A percentile compares a stretch with the other conserved stretches of the same genome.
phyloP scores from a whole-genome alignment of 2,329 filamentous ascomycete genomes.

The Westerdykella aurantiaca region DNA sequence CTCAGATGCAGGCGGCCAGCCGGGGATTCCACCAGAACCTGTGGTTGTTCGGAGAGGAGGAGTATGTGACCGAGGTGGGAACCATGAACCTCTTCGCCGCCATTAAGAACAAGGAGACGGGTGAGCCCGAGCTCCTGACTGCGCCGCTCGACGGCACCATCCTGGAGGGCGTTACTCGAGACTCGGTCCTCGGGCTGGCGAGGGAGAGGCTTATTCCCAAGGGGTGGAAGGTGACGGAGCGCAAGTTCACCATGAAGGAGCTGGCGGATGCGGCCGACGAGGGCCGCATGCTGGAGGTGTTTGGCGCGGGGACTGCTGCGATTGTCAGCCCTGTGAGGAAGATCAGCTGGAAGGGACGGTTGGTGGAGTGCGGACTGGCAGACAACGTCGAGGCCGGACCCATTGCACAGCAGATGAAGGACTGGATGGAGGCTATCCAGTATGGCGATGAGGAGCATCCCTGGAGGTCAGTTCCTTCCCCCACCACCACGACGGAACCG shows the following conservation, averaged over 20 bases:
- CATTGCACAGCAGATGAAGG: conserved; percentile 80
- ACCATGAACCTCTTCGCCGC: conserved; percentile 98
- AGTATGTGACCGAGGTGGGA: conserved; percentile 93
- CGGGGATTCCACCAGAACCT: conserved; percentile 97
- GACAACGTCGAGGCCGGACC: conserved; percentile 81
- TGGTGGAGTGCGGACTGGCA: conserved; percentile 76
- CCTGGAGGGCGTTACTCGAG: conserved; percentile 86
- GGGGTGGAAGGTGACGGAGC: conserved; percentile 83
- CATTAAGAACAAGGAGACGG: conserved; percentile 77
- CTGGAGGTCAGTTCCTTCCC: conserved; percentile 64
- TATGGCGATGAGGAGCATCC: conserved; percentile 81
- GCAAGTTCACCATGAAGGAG: conserved; percentile 88
- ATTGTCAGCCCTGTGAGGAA: conserved; percentile 85
- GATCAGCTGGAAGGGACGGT: conserved; percentile 80
- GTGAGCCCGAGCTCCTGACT: conserved; percentile 88
- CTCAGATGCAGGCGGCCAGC: conserved; percentile 84
- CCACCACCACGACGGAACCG: too few relatives aligned
- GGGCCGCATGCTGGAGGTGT: conserved; percentile 84
- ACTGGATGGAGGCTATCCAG: conserved; percentile 93
- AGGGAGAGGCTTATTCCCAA: conserved; percentile 74
- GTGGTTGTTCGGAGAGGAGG: conserved; percentile 93
- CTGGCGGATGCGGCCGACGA: conserved; percentile 74
- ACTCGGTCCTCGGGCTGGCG: conserved; percentile 82
- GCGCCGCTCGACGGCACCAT: conserved; percentile 95
- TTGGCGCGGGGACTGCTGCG: conserved; percentile 88